A percentile compares a stretch with the other conserved stretches of the same genome.
Conservation (phyloP, 495 filamentous ascomycete species). For the Pseudomonodictys pantanalensis region DNA sequence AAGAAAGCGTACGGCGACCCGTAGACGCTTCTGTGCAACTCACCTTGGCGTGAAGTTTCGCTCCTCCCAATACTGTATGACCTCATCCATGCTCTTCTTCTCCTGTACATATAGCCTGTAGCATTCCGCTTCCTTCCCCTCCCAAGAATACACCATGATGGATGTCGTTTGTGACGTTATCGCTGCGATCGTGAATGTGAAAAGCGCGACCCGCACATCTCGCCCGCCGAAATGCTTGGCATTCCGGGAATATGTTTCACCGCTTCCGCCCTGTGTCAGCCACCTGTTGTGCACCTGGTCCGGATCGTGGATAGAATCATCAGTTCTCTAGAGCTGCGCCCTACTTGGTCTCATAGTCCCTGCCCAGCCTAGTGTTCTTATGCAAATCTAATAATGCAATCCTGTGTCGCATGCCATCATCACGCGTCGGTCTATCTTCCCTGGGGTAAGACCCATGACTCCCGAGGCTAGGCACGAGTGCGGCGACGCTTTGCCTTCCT, state of each 20-base stretch:
- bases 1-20: constrained; percentile 8
- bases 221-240: not conserved
- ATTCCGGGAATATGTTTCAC: too few relatives aligned
- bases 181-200: too few relatives aligned
- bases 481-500: not conserved
- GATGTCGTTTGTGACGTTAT: too few relatives aligned
- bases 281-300: too few relatives aligned
- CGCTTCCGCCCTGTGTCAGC: too few relatives aligned
- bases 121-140: constrained; percentile 64
- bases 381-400: too few relatives aligned
- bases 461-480: not conserved
- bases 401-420: not conserved
- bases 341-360: too few relatives aligned
- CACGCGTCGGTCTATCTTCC: not conserved
- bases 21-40: constrained; percentile 9
- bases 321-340: too few relatives aligned
- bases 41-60: constrained; percentile 33
- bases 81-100: constrained; percentile 58
- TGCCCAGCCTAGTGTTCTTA: too few relatives aligned
- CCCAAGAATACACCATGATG: constrained; percentile 73
- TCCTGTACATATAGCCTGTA: constrained; percentile 73
- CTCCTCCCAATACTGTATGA: constrained; percentile 25
- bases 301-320: too few relatives aligned
- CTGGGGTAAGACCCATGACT: not conserved
- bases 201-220: not conserved